Conservation (phyloP, 2,329 filamentous ascomycete genomes). For the Graphilbum sp. region DNA sequence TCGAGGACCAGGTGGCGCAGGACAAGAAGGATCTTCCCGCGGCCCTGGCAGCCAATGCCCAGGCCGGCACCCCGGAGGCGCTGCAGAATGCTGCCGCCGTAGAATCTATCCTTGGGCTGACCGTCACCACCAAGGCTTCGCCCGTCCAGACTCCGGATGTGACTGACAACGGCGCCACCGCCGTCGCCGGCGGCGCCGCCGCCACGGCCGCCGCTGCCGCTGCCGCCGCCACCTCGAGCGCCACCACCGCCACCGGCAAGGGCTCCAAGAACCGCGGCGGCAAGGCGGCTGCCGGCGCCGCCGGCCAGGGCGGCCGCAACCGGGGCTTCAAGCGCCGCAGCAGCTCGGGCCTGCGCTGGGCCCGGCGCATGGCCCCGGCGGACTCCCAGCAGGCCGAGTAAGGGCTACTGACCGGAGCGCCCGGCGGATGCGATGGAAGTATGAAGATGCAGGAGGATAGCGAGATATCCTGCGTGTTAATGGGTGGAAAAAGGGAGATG, state of each 20-base stretch:
- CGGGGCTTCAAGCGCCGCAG: background rate
- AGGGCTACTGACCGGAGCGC: no score
- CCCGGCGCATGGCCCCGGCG: background rate
- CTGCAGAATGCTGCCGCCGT: constrained; percentile 13
- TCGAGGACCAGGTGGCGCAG: constrained; percentile 30
- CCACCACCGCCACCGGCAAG: background rate
- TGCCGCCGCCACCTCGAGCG: background rate
- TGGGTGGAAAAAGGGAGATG: no score
- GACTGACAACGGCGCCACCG: background rate
- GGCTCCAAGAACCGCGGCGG: background rate
- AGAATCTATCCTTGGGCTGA: constrained; percentile 3
- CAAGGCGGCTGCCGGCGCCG: background rate
- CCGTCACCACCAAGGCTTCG: constrained; percentile 1
- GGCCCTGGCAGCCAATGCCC: constrained; percentile 4
- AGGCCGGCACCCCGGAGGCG: constrained; percentile 13
- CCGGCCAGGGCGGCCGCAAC: background rate
- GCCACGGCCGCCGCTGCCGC: background rate
- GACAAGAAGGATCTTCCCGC: constrained; percentile 27
- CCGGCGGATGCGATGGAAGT: no score
- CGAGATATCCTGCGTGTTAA: no score
- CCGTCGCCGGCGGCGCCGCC: background rate
- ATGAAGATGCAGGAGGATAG: no score
- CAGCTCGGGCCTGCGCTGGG: constrained; percentile 1
- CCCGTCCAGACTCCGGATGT: constrained; percentile 1
- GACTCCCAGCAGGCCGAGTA: background rate